Percentiles rank a stretch among this genome's conserved stretches.
Conservation (phyloP, 805 yeast species). For the Torulaspora indica region DNA sequence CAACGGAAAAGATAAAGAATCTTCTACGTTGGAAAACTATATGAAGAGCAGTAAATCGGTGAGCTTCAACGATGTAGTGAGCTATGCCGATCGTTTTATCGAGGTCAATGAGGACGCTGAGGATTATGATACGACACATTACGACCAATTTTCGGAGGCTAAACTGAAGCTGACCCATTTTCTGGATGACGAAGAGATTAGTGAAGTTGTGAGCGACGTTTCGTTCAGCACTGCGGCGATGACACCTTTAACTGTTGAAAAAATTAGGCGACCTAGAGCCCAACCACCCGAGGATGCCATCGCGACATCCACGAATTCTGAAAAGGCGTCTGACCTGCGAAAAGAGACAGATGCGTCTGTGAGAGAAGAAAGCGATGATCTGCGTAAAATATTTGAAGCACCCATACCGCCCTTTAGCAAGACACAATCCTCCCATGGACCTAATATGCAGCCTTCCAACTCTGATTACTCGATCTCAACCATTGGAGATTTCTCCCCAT, state of each 20-base stretch:
- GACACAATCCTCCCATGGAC: slow-evolving; percentile 3
- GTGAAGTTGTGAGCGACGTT: slow-evolving; percentile 34
- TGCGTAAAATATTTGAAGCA: slow-evolving; percentile 28
- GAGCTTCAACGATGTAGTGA: slow-evolving; percentile 34
- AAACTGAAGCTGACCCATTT: slow-evolving; percentile 23
- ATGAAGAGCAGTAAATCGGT: slow-evolving; percentile 31
- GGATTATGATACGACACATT: slow-evolving; percentile 23
- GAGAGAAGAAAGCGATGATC: slow-evolving; percentile 25
- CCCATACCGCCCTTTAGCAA: slow-evolving; percentile 30
- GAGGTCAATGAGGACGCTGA: slow-evolving; percentile 25
- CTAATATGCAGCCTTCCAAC: slow-evolving; percentile 32
- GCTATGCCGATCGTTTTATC: slow-evolving; percentile 33
- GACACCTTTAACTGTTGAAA: slow-evolving; percentile 29
- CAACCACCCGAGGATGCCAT: slow-evolving; percentile 11
- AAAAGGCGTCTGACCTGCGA: not conserved
- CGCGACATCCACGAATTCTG: not conserved
- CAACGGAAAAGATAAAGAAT: slow-evolving; percentile 10
- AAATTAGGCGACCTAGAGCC: slow-evolving; percentile 21
- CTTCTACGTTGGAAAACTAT: slow-evolving; percentile 11
- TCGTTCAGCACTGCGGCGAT: slow-evolving; percentile 32
- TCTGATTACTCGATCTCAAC: slow-evolving; percentile 38
- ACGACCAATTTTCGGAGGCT: slow-evolving; percentile 40
- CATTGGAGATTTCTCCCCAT: slow-evolving; percentile 46
- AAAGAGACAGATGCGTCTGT: not conserved
- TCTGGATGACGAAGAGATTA: slow-evolving; percentile 27